Evolutionary conservation across 2,329 filamentous ascomycete genomes (phyloP).

Genomic region (Trichophyton simii): DNA sequence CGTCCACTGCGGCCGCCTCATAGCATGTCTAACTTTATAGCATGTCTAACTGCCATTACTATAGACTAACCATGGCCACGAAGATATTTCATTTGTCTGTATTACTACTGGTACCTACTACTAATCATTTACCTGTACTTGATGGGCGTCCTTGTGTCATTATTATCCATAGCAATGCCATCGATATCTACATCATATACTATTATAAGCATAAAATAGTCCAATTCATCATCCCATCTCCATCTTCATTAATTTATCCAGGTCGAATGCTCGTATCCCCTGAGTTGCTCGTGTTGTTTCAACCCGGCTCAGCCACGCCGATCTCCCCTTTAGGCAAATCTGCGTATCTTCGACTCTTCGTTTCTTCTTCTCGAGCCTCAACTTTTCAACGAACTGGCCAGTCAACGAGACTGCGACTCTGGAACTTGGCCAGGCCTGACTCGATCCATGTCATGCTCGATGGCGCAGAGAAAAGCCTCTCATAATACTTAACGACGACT

Average conservation of each 20-base stretch:
- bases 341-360: neutral
- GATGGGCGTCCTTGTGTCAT: neutral
- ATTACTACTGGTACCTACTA: neutral
- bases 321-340: neutral
- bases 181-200: neutral
- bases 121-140: neutral
- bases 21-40: neutral
- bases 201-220: neutral
- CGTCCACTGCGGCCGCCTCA: constrained; percentile 12
- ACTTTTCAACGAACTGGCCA: neutral
- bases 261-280: neutral
- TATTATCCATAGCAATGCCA: neutral
- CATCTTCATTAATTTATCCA: neutral
- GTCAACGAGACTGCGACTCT: neutral
- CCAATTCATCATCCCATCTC: neutral
- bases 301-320: neutral
- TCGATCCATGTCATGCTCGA: neutral
- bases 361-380: neutral
- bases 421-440: neutral
- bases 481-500: neutral
- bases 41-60: neutral
- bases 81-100: neutral
- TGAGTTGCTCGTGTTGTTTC: neutral
- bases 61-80: neutral
- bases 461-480: neutral